Evolutionary conservation across 1,284 basidiomycete genomes (phyloP).

Genomic region (Sporisorium scitamineum): DNA sequence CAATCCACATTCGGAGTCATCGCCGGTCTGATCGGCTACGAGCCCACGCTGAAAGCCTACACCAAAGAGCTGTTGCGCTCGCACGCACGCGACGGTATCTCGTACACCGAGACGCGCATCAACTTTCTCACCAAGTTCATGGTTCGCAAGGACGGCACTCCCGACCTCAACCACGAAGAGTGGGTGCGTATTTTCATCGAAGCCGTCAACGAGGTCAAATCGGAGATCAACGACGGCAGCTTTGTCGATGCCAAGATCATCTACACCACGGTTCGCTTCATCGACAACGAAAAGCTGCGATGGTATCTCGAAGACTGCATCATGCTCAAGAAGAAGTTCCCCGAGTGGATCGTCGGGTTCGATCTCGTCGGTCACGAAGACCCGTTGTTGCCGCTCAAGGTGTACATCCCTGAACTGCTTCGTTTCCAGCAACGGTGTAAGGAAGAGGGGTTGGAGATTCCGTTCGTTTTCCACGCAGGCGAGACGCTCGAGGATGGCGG

Average conservation of each 20-base stretch:
- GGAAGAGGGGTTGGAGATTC: constrained; percentile 76
- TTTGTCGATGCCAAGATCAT: constrained; percentile 69
- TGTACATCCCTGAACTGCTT: constrained; percentile 77
- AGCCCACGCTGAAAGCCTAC: constrained; percentile 75
- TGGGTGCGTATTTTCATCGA: constrained; percentile 75
- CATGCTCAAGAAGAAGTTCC: constrained; percentile 79
- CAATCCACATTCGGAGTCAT: constrained; percentile 55
- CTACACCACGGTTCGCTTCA: constrained; percentile 76
- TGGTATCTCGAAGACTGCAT: constrained; percentile 81
- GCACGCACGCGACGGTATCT: constrained; percentile 79
- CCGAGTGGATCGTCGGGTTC: constrained; percentile 80
- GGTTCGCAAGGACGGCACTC: constrained; percentile 74
- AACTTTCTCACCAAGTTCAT: constrained; percentile 78
- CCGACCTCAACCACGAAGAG: constrained; percentile 75
- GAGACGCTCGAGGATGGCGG: constrained; percentile 80
- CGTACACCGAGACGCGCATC: constrained; percentile 78
- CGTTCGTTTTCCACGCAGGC: constrained; percentile 83
- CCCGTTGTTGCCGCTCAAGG: constrained; percentile 74
- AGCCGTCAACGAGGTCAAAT: constrained; percentile 73
- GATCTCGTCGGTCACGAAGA: constrained; percentile 85
- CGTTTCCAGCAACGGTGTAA: constrained; percentile 75
- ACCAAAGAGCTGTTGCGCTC: constrained; percentile 76
- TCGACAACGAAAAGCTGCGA: constrained; percentile 75
- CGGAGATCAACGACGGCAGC: constrained; percentile 28
- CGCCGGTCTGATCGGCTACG: constrained; percentile 69